Evolutionary conservation across 2,329 filamentous ascomycete species (phyloP), one percentile per base, ranked within the genome.

Genomic region (Zymoseptoria passerinii): DNA sequence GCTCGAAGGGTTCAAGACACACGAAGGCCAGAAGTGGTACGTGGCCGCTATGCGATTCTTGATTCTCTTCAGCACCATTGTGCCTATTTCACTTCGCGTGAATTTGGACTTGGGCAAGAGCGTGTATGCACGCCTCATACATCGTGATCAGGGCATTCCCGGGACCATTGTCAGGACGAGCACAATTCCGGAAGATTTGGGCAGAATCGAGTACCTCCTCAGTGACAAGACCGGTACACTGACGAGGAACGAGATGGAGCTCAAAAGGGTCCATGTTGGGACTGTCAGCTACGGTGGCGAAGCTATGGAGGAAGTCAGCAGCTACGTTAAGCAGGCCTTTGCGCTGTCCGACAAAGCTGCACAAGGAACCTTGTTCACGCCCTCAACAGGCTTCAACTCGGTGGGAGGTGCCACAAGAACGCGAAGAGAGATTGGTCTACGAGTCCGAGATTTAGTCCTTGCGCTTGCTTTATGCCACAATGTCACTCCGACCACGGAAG

Each of bases 211-310:
- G 73, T 99, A 99, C 72, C 80, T 99, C 2, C 80, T 99, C 28
- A 96, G 90, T 63, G 94, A 99, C 74, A 99, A 99, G 75, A 99
- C 94, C 0, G 94, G 94, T n/a, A 99, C 94, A 1, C 75, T 99
- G 60, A 99, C 94, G 0, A 91, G 97, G 67, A 99, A 99, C 69
- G 83, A 64, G 55, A 66, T 68, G 58, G 92, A 96, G 70, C 87
- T 99, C 81, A 96, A 95, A 72, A 99, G 99, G 75, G 92, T 99
- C 5, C 95, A 99, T 69, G 90, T 99, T 55, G 94, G 95, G 8
- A 99, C 94, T 8, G 94, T 97, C 1, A 97, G 92, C 1, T 99
- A 99, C 69, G 94, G 92, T 35, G 96, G 96, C 66, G 94, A 99
- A 71, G 92, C 94, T 8, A 99, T 99, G 94, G 94, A 97, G 66